Conservation (phyloP, 2,329 filamentous ascomycete species). For the Penicillium fuscoglaucum region DNA sequence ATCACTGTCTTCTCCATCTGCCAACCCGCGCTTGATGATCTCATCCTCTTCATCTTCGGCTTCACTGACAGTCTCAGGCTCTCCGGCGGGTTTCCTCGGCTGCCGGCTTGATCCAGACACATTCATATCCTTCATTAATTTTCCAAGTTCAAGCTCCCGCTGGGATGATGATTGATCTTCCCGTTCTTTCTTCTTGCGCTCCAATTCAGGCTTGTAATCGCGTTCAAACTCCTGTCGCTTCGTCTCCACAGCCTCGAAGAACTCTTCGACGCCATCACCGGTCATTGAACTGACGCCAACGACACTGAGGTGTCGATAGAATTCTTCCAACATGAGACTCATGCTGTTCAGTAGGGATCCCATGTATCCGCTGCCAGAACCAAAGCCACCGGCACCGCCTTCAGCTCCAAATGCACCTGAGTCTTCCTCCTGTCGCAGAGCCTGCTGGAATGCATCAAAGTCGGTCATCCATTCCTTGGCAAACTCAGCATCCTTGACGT, state of each 20-base stretch:
- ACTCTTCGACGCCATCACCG: constrained; percentile 86
- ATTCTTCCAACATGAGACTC: constrained; percentile 96
- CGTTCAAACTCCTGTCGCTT: constrained; percentile 86
- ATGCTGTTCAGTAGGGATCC: constrained; percentile 92
- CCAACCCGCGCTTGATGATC: constrained; percentile 46
- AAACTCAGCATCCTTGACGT: constrained; percentile 86
- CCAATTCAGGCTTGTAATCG: constrained; percentile 90
- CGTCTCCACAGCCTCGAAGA: constrained; percentile 83
- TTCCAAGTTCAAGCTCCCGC: constrained; percentile 79
- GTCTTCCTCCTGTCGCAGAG: constrained; percentile 77
- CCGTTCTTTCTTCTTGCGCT: constrained; percentile 71
- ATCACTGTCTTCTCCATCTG: constrained; percentile 51
- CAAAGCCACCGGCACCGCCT: constrained; percentile 59
- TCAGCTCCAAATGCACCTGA: constrained; percentile 71
- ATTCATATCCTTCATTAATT: constrained; percentile 92
- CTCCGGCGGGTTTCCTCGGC: constrained; percentile 29
- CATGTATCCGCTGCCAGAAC: constrained; percentile 91
- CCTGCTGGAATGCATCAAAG: constrained; percentile 91
- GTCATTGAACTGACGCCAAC: constrained; percentile 93
- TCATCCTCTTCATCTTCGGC: constrained; percentile 53
- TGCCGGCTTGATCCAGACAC: constrained; percentile 48
- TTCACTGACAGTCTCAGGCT: constrained; percentile 50
- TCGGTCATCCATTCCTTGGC: constrained; percentile 99
- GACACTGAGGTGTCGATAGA: constrained; percentile 90
- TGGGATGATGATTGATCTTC: constrained; percentile 71